Base-by-base conservation (phyloP, 805 yeast genomes). In the Naumovozyma baii region DNA sequence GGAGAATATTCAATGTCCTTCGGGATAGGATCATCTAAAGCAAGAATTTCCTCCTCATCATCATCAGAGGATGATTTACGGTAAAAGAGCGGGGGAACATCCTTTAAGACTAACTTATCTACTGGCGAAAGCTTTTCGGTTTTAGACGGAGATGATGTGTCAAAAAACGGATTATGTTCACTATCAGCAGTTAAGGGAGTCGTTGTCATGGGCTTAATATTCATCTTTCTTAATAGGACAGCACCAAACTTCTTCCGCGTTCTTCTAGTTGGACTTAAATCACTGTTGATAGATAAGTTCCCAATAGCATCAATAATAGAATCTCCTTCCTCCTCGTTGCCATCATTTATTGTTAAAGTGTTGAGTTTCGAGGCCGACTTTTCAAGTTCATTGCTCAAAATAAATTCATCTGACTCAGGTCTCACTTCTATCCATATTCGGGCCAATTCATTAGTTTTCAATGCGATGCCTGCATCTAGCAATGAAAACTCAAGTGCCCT, bases 401-500 rank as follows among this genome's bases (percentile, higher is more conserved):
- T 16, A 17, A 46, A 34, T 25, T 39, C 26, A 42, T 51, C 54
- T 12, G 45, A 36, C 3, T 34, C 20, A 2, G 54, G 48, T 33
- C 50, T 45, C 7, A 55, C 25, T 10, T 49, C 50, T 13, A 63
- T 40, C 70, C 70, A 66, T 26, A 41, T 48, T 17, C 54, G 51
- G 2, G 68, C 68, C 31, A 65, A 38, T 28, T 57, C 59, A 36
- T 64, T 63, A n/a, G 66, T 59, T 37, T 48, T 50, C 28, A 56
- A 55, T 17, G 63, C 63, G 10, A 63, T 61, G 9, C 40, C 47
- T 12, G 69, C 66, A 31, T 59, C 62, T 4, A 72, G 53, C 28
- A 70, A 50, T 12, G 64, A 52, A 45, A 70, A 72, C 45, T 65
- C 67, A n/a, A 59, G 46, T 3, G 70, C 69, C 33, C 56, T 62